These are phyloP conservation scores for Penicillium oxalicum DNA, from an alignment of 2,329 filamentous ascomycete genomes.

Conservation along the genomic window DNA sequence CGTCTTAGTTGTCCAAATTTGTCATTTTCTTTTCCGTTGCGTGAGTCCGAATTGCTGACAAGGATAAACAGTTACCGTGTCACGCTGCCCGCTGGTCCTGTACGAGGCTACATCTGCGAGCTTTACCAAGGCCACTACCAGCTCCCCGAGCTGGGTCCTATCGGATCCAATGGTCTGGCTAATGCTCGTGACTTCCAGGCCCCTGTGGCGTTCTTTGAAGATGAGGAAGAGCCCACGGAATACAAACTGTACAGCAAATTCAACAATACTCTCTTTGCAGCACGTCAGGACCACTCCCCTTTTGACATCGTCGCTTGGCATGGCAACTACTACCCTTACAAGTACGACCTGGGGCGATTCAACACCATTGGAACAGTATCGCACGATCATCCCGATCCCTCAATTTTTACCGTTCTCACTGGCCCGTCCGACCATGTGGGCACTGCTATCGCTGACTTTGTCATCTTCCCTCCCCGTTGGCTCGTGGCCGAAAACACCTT, in stretches of 20 bases:
- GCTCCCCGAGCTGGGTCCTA: slow-evolving; percentile 66
- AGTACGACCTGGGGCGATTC: slow-evolving; percentile 74
- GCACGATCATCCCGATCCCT: slow-evolving; percentile 72
- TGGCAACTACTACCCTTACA: slow-evolving; percentile 73
- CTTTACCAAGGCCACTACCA: slow-evolving; percentile 66
- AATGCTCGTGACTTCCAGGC: slow-evolving; percentile 70
- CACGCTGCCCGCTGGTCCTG: slow-evolving; percentile 55
- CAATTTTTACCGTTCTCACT: slow-evolving; percentile 65
- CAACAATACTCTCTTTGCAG: slow-evolving; percentile 60
- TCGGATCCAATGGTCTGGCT: slow-evolving; percentile 68
- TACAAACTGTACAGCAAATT: slow-evolving; percentile 60
- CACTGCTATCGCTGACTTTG: slow-evolving; percentile 60
- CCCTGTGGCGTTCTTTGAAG: slow-evolving; percentile 63
- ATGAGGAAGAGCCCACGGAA: slow-evolving; percentile 47
- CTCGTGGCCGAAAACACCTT: slow-evolving; percentile 57
- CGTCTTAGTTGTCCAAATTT: no score
- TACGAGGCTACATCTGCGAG: slow-evolving; percentile 69
- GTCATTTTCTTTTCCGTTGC: background rate
- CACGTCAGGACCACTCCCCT: slow-evolving; percentile 62
- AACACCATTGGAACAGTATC: slow-evolving; percentile 67
- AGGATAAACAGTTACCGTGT: slow-evolving; percentile 56
- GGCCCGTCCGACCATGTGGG: slow-evolving; percentile 52
- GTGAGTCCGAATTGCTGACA: background rate
- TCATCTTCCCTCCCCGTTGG: slow-evolving; percentile 62
- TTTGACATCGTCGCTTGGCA: slow-evolving; percentile 80